These are phyloP conservation scores for Auricularia cornea DNA, from an alignment of 768 basidiomycete species.

Conservation along the genomic window DNA sequence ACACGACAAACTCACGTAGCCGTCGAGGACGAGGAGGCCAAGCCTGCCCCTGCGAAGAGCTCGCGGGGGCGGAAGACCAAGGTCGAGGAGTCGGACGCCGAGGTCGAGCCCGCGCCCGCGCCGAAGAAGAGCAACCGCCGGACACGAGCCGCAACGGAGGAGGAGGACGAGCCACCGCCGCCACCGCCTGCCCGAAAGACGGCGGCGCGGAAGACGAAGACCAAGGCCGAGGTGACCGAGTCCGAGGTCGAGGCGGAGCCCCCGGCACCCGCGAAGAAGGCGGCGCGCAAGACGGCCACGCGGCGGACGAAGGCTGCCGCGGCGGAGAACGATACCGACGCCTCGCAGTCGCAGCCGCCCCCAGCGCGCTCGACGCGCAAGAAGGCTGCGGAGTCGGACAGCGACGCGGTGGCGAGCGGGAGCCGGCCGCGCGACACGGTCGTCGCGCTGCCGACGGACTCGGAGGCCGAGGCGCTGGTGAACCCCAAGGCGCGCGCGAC, in stretches of 20 bases:
- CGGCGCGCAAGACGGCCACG: neutral
- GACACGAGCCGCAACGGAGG: constrained; percentile 1
- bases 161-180: constrained; percentile 13
- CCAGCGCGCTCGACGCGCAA: neutral
- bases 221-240: neutral
- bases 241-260: neutral
- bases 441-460: neutral
- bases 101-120: neutral
- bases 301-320: neutral
- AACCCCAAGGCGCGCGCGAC: neutral
- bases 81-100: neutral
- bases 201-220: neutral
- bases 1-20: neutral
- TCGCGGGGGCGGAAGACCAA: constrained; percentile 2
- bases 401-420: neutral
- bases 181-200: constrained; percentile 1
- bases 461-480: neutral
- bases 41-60: neutral
- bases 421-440: neutral
- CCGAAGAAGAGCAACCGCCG: neutral
- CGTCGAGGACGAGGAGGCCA: neutral
- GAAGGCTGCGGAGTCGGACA: neutral
- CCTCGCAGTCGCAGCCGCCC: neutral
- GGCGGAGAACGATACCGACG: neutral
- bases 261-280: neutral